Evolutionary conservation across 306 rosid genomes (phyloP), one percentile per base, ranked within the genome.

Genomic region (Castanospermum australe): DNA sequence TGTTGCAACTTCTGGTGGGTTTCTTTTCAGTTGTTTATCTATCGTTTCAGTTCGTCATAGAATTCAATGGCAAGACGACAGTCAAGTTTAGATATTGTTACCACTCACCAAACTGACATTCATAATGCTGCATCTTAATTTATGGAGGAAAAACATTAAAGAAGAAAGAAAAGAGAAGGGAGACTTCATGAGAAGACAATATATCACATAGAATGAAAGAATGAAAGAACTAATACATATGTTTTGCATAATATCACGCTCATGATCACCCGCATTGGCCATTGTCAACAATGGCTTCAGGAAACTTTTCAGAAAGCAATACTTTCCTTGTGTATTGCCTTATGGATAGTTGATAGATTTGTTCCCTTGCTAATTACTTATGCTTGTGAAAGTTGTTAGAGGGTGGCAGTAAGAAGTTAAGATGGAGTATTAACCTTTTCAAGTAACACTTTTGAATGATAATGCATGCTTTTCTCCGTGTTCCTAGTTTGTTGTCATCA

Each of bases 21-120:
- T n/a, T n/a, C n/a, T n/a, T n/a, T 51, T 78, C 90, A 67, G 94
- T 75, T 78, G 44, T 52, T 54, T 66, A 38, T 64, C 45, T 33
- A 59, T 13, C 66, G 51, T 33, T 60, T 73, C 36, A 17, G 14
- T 69, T 56, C n/a, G 35, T 71, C 5, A 28, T 57, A 64, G 30
- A 17, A 25, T 62, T n/a, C 41, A 51, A 15, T 64, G 25, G 75
- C 75, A 35, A 79, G 67, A 44, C 51, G 62, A 71, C 41, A 20
- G 64, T 71, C 32, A 66, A 83, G 62, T 57, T 39, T 14, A 48
- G 50, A 78, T 45, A 51, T 57, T 4, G 6, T 36, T 14, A 35
- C 33, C 11, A 15, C 32, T 67, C 66, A 6, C 52, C n/a, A 65
- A 45, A 67, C 11, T 79, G 24, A 38, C 45, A 79, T 47, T 47